Percentiles rank a stretch among this genome's conserved stretches.
Conservation (phyloP, 805 yeast species). For the Ascoidea asiatica region DNA sequence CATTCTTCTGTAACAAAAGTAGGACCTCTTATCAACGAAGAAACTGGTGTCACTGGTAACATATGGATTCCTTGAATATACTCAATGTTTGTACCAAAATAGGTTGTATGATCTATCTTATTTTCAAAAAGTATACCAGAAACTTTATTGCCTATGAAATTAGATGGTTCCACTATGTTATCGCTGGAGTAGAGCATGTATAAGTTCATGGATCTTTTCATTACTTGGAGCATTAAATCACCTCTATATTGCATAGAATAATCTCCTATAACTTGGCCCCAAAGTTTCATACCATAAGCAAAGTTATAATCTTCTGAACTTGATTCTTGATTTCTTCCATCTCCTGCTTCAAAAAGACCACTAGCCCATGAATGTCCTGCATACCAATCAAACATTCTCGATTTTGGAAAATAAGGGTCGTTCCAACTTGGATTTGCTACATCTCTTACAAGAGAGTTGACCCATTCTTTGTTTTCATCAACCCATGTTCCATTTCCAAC, state of each 20-base stretch:
- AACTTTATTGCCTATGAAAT: conserved; percentile 48
- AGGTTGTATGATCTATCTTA: conserved; percentile 60
- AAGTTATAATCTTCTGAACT: conserved; percentile 66
- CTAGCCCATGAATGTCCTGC: conserved; percentile 74
- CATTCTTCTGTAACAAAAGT: conserved; percentile 52
- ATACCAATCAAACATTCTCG: conserved; percentile 60
- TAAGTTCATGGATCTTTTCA: conserved; percentile 35
- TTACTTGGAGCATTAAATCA: conserved; percentile 45
- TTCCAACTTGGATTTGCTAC: conserved; percentile 43
- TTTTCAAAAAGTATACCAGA: conserved; percentile 67
- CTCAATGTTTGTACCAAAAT: conserved; percentile 59
- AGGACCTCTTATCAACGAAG: conserved; percentile 43
- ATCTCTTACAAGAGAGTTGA: conserved; percentile 48
- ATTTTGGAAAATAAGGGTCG: conserved; percentile 51
- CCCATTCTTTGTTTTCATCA: conserved; percentile 34
- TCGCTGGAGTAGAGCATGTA: conserved; percentile 28
- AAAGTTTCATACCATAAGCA: conserved; percentile 52
- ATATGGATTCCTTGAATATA: conserved; percentile 73
- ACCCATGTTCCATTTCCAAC: conserved; percentile 37
- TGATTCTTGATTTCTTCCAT: conserved; percentile 68
- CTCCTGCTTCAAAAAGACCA: conserved; percentile 56
- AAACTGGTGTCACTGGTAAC: conserved; percentile 57
- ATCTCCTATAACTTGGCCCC: conserved; percentile 46
- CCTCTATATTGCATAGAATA: conserved; percentile 37
- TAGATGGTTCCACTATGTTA: conserved; percentile 41